Conservation (phyloP, 192 early-diverging fungal species). For the Coemansia sp. region DNA sequence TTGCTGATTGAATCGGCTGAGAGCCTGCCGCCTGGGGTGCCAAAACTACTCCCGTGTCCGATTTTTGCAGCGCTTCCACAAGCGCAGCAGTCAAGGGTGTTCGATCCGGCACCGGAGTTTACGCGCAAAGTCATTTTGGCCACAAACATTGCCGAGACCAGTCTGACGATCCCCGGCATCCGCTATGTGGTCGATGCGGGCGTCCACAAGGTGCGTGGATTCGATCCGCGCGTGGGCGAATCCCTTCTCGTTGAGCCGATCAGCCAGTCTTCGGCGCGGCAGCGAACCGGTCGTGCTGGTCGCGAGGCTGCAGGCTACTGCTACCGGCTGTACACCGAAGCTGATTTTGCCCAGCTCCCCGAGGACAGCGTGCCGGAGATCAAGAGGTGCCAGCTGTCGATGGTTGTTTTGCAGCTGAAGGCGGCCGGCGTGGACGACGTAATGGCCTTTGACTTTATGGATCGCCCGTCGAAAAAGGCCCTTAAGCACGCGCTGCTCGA, state of each 20-base stretch:
- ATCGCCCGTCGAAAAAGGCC: conserved; percentile 73
- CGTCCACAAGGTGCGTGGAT: conserved; percentile 87
- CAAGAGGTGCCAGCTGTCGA: conserved; percentile 85
- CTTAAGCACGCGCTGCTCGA: conserved; percentile 85
- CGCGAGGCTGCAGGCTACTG: conserved; percentile 90
- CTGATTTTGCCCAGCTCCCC: conserved; percentile 68
- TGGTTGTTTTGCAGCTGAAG: conserved; percentile 84
- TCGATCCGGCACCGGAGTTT: conserved; percentile 80
- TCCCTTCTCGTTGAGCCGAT: conserved; percentile 84
- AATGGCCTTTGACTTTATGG: conserved; percentile 93
- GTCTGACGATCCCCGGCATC: conserved; percentile 93
- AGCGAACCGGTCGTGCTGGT: conserved; percentile 94
- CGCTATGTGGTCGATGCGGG: conserved; percentile 94
- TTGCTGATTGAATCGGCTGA: conserved; percentile 60
- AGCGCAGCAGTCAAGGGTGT: conserved; percentile 84
- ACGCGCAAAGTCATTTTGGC: conserved; percentile 91
- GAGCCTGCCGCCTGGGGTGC: conserved; percentile 38
- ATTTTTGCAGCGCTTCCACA: conserved; percentile 92
- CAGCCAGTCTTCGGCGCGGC: conserved; percentile 86
- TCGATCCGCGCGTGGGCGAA: conserved; percentile 90
- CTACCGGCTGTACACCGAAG: conserved; percentile 91
- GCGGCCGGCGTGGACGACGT: conserved; percentile 89
- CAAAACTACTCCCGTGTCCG: conserved; percentile 75
- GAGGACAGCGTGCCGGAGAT: conserved; percentile 92
- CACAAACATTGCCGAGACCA: conserved; percentile 99